Percentiles rank a stretch among this genome's conserved stretches.
Conservation (phyloP, 129 eudicot genomes). For the Saposhnikovia divaricata region DNA sequence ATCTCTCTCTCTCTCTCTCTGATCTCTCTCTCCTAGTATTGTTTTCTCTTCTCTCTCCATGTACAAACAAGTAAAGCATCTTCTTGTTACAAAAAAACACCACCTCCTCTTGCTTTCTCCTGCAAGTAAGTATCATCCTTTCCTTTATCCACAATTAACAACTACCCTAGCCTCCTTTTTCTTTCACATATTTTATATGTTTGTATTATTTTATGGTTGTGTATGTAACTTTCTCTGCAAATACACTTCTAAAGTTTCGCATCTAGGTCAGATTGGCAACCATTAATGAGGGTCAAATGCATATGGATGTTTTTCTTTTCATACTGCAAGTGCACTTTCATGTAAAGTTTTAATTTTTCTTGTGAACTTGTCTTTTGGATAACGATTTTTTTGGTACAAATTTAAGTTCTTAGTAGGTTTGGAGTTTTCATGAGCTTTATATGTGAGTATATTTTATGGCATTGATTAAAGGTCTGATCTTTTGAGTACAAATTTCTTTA, state of each 20-base stretch:
- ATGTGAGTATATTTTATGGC: not conserved
- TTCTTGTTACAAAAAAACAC: slow-evolving; percentile 34
- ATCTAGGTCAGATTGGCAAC: slow-evolving; percentile 35
- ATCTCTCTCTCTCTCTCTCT: slow-evolving; percentile 22
- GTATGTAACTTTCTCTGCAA: slow-evolving; percentile 29
- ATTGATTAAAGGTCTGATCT: not conserved
- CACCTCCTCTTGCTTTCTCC: slow-evolving; percentile 37
- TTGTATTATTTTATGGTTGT: not conserved
- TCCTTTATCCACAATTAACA: slow-evolving; percentile 82
- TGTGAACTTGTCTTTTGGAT: slow-evolving; percentile 1
- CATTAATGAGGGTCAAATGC: slow-evolving; percentile 31
- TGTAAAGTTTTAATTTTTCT: not conserved
- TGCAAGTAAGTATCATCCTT: slow-evolving; percentile 68
- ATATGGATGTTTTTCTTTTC: slow-evolving; percentile 20
- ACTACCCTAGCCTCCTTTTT: slow-evolving; percentile 38
- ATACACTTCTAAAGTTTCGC: slow-evolving; percentile 63
- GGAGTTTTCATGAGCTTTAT: slow-evolving; percentile 1
- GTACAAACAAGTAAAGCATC: slow-evolving; percentile 73
- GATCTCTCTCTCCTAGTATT: not conserved
- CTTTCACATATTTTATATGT: slow-evolving; percentile 15
- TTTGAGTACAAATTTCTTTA: slow-evolving; percentile 3
- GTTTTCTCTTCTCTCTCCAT: not conserved
- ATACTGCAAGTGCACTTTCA: slow-evolving; percentile 15
- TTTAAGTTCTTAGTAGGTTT: not conserved
- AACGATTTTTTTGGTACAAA: not conserved